Evolutionary conservation across 805 yeast genomes (phyloP), one percentile per base, ranked within the genome.

Genomic region (Yarrowia divulgata): DNA sequence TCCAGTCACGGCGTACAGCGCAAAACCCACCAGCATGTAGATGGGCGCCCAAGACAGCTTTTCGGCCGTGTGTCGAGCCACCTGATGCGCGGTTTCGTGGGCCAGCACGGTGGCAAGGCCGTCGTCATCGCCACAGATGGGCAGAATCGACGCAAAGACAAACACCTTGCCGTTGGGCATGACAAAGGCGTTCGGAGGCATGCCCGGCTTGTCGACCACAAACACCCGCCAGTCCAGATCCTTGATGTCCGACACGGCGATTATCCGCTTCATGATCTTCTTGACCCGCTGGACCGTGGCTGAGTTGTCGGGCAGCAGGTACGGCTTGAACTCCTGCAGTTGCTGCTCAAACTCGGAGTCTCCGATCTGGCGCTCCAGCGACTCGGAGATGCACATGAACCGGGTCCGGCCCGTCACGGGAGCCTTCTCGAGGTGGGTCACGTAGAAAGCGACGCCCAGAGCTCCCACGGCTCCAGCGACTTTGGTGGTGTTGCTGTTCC

Each of bases 121-220:
- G 76, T 92, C 96, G 67, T 92, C 96, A 75, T 90, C 88, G 34
- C 81, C 80, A 77, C 97, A 89, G 39, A 95, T 85, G 1, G 90
- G 90, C 58, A 95, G 76, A 49, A 95, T 91, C 10, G 90, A 86
- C 57, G 89, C 83, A 75, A 90, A 91, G 19, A 95, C 93, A 79
- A 95, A 95, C 52, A 95, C 97, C 77, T 93, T 93, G 8, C 99
- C 99, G 71, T 95, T 94, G 23, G 98, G 98, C 43, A 95, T 81
- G 19, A 95, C 97, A 79, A 95, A 94, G 0, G 99, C 99, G 79
- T 95, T 95, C 2, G 99, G 98, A 16, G 97, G 93, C n/a, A 83
- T 83, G 42, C 79, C 79, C 1, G 89, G 86, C 69, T 87, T 89
- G 71, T 89, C 85, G 23, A 91, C 88, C 29, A 95, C 90, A 76